A percentile compares a stretch with the other conserved stretches of the same genome.
phyloP scores from a whole-genome alignment of 2,329 filamentous ascomycete genomes.

The Ophiostoma angusticollis region DNA sequence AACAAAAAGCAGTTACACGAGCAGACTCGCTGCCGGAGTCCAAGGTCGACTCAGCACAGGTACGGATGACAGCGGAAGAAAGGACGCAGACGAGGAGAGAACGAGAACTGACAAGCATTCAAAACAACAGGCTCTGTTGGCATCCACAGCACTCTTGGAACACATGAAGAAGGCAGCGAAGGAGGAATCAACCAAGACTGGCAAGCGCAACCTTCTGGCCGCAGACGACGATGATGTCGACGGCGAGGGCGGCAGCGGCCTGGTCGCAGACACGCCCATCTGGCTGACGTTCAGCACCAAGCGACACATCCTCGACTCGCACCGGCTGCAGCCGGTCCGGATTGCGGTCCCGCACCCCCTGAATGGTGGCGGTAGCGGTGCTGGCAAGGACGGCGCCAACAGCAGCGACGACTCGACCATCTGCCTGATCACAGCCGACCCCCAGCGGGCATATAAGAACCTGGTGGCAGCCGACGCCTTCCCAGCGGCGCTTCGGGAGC shows the following conservation, averaged over 20 bases:
- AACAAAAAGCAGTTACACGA: slow-evolving; percentile 7
- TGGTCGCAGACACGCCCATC: slow-evolving; percentile 36
- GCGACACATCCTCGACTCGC: slow-evolving; percentile 56
- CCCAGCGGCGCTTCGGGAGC: slow-evolving; percentile 50
- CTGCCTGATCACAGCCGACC: slow-evolving; percentile 66
- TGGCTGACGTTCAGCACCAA: slow-evolving; percentile 54
- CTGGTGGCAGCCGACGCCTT: slow-evolving; percentile 63
- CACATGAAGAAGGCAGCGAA: slow-evolving; percentile 47
- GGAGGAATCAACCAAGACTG: slow-evolving; percentile 30
- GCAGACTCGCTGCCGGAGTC: slow-evolving; percentile 6
- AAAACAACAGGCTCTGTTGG: slow-evolving; percentile 42
- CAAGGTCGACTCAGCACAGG: slow-evolving; percentile 11
- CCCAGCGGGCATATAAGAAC: slow-evolving; percentile 82
- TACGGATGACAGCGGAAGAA: background rate
- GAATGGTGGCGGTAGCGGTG: no score
- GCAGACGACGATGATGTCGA: slow-evolving; percentile 30
- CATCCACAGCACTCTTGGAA: slow-evolving; percentile 47
- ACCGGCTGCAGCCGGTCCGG: slow-evolving; percentile 71
- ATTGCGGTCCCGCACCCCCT: slow-evolving; percentile 67
- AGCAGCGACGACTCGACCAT: slow-evolving; percentile 53
- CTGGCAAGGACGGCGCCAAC: no score
- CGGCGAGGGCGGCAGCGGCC: slow-evolving; percentile 17
- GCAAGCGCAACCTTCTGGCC: slow-evolving; percentile 44
- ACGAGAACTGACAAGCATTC: background rate
- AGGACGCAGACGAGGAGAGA: background rate